A percentile compares a stretch with the other conserved stretches of the same genome.
Conservation (phyloP, 352 stramenopile genomes). For the Aphanomyces invadans region DNA sequence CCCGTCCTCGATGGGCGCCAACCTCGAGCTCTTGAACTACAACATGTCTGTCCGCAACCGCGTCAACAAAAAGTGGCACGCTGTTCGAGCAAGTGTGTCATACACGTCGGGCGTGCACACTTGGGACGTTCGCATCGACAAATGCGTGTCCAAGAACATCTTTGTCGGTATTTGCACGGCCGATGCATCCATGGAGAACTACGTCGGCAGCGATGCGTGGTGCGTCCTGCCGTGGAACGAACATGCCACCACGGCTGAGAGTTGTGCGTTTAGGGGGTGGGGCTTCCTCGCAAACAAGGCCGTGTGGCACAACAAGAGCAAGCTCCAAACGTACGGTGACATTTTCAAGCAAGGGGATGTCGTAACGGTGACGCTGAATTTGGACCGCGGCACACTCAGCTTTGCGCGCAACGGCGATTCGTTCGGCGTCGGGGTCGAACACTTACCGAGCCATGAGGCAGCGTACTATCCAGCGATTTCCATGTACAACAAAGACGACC, state of each 20-base stretch:
- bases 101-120: slow-evolving; percentile 77
- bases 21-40: slow-evolving; percentile 62
- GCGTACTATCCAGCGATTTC: slow-evolving; percentile 77
- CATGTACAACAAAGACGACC: slow-evolving; percentile 89
- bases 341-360: slow-evolving; percentile 87
- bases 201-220: slow-evolving; percentile 78
- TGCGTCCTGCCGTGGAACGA: neutral
- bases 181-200: slow-evolving; percentile 78
- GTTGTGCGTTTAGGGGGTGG: no score
- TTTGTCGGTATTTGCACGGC: slow-evolving; percentile 80
- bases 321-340: slow-evolving; percentile 82
- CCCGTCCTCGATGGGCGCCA: slow-evolving; percentile 47
- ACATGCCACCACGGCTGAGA: no score
- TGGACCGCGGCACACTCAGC: slow-evolving; percentile 65
- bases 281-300: slow-evolving; percentile 88
- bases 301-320: slow-evolving; percentile 89
- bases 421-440: slow-evolving; percentile 72
- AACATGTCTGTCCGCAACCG: slow-evolving; percentile 79
- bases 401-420: slow-evolving; percentile 84
- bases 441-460: slow-evolving; percentile 30
- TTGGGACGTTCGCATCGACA: slow-evolving; percentile 84
- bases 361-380: slow-evolving; percentile 79
- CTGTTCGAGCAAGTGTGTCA: slow-evolving; percentile 49
- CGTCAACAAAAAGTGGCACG: slow-evolving; percentile 88
- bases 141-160: slow-evolving; percentile 88